Evolutionary conservation across 495 filamentous ascomycete species (phyloP).

Genomic region (Aspergillus hancockii): DNA sequence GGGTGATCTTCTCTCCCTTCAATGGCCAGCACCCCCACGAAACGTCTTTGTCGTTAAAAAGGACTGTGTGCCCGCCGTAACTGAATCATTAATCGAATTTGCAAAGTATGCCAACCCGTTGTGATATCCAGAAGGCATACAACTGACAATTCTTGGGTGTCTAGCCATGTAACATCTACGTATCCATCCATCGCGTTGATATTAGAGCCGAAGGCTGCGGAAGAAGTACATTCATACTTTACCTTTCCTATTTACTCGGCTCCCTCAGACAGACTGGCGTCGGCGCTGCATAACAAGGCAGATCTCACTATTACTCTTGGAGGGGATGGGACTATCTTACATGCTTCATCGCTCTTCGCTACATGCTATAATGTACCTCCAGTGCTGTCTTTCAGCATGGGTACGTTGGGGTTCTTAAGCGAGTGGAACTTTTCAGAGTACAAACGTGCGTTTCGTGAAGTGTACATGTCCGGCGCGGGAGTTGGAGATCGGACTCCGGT

Average conservation of each 20-base stretch:
- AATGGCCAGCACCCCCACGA: constrained; percentile 85
- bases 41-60: constrained; percentile 93
- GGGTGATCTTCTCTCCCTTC: constrained; percentile 72
- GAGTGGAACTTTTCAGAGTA: constrained; percentile 95
- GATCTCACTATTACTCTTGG: constrained; percentile 88
- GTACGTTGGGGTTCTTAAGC: constrained; percentile 88
- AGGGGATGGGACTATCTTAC: constrained; percentile 93
- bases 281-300: constrained; percentile 61
- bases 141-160: constrained; percentile 11
- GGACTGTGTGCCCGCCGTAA: constrained; percentile 69
- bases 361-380: constrained; percentile 81
- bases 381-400: constrained; percentile 95
- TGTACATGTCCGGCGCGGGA: constrained; percentile 85
- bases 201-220: constrained; percentile 75
- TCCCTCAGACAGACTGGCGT: constrained; percentile 35
- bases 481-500: constrained; percentile 48
- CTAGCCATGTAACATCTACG: constrained; percentile 70
- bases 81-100: constrained; percentile 72
- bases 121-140: background rate
- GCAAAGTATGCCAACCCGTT: constrained; percentile 51
- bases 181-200: constrained; percentile 83
- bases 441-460: constrained; percentile 85
- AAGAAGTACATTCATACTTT: constrained; percentile 70
- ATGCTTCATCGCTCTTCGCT: constrained; percentile 86
- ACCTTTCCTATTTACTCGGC: constrained; percentile 74